These are phyloP conservation scores for Coemansia sp. DNA, from an alignment of 371 early-diverging fungal genomes.

Conservation along the genomic window DNA sequence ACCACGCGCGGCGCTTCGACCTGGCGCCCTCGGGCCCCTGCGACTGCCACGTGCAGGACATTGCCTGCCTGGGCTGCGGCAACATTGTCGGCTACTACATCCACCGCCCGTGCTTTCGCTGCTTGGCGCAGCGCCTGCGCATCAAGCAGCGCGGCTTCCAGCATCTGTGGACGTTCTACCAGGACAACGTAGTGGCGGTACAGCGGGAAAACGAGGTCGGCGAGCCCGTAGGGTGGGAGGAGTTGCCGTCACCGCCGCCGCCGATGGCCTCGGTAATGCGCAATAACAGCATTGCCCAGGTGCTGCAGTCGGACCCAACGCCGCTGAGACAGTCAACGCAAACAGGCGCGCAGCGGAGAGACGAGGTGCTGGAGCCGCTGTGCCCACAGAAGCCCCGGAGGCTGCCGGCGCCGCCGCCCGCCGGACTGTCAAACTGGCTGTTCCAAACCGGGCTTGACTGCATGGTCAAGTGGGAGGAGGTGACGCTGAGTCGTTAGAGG, in stretches of 20 bases:
- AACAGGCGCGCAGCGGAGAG: slow-evolving; percentile 1
- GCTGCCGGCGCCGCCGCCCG: slow-evolving; percentile 19
- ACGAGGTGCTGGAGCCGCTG: slow-evolving; percentile 39
- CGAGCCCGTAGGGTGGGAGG: slow-evolving; percentile 43
- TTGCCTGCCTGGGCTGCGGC: slow-evolving; percentile 51
- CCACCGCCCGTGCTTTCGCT: slow-evolving; percentile 51
- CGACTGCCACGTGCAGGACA: slow-evolving; percentile 53
- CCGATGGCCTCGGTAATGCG: slow-evolving; percentile 14
- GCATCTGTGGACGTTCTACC: slow-evolving; percentile 53
- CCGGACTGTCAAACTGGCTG: slow-evolving; percentile 47
- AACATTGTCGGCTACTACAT: slow-evolving; percentile 52
- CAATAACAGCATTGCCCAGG: background rate
- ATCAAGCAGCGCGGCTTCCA: slow-evolving; percentile 52
- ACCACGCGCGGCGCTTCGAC: slow-evolving; percentile 51
- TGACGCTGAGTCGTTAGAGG: slow-evolving; percentile 32
- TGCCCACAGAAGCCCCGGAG: slow-evolving; percentile 14
- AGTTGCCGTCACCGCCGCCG: slow-evolving; percentile 38
- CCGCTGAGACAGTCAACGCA: slow-evolving; percentile 22
- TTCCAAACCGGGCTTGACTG: slow-evolving; percentile 49
- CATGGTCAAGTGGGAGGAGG: slow-evolving; percentile 49
- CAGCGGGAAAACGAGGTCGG: slow-evolving; percentile 44
- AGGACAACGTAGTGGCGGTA: slow-evolving; percentile 45
- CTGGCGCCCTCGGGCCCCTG: slow-evolving; percentile 50
- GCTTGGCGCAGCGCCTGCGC: slow-evolving; percentile 48
- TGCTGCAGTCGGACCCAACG: background rate